phyloP scores from a whole-genome alignment of 2,329 filamentous ascomycete genomes.

The Hortaea werneckii region DNA sequence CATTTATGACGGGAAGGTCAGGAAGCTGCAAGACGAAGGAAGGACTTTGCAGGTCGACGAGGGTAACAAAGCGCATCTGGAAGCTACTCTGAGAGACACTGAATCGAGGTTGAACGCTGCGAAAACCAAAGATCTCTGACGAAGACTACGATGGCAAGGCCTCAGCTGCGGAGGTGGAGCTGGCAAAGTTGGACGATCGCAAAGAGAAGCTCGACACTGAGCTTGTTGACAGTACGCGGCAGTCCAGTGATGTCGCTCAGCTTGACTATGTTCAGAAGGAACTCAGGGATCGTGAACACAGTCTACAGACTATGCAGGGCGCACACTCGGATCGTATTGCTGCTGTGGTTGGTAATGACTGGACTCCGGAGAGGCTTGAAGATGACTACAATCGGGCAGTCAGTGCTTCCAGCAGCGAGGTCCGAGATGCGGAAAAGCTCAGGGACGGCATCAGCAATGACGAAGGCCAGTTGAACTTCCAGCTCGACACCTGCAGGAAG shows the following conservation, averaged over 20 bases:
- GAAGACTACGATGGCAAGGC: constrained; percentile 64
- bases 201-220: constrained; percentile 66
- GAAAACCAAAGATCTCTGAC: constrained; percentile 52
- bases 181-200: constrained; percentile 61
- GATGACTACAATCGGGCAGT: constrained; percentile 56
- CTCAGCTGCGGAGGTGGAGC: constrained; percentile 51
- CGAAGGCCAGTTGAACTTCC: constrained; percentile 66
- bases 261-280: constrained; percentile 78
- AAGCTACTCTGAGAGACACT: constrained; percentile 62
- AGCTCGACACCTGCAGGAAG: constrained; percentile 55
- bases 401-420: constrained; percentile 45
- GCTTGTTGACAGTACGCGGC: constrained; percentile 69
- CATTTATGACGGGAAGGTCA: constrained; percentile 61
- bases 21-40: constrained; percentile 55
- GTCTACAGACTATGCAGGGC: constrained; percentile 64
- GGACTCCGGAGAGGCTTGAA: constrained; percentile 63
- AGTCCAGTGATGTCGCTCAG: constrained; percentile 72
- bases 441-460: constrained; percentile 63
- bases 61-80: constrained; percentile 66
- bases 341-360: constrained; percentile 52
- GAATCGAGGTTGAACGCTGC: constrained; percentile 51
- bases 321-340: constrained; percentile 65
- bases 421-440: constrained; percentile 56
- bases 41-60: constrained; percentile 75
- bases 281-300: constrained; percentile 59